Evolutionary conservation across 106 monocot species (phyloP), one percentile per base, ranked within the genome.

Genomic region (Vanilla planifolia): DNA sequence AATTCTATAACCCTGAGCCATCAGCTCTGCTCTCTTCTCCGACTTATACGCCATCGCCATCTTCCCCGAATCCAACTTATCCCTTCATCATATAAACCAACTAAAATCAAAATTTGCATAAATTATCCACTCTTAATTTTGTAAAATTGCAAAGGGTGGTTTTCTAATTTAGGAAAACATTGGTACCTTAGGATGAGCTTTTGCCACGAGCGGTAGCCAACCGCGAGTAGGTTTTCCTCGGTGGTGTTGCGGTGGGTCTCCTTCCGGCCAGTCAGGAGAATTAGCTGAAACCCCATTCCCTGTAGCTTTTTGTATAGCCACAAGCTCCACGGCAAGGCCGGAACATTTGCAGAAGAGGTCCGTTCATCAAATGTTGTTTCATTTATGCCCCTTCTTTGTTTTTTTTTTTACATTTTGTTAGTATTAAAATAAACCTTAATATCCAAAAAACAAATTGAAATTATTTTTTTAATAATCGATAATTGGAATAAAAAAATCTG

Each of bases 291-390:
- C 15, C 68, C 68, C 59, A 68, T 58, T 17, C 47, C 68, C 0
- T 34, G 58, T 5, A 68, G 47, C 68, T 68, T 68, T 33, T 30
- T 68, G 35, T 68, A 68, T 0, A 68, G 68, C 68, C 68, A 68
- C 46, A 68, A 68, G 45, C 68, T 68, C 68, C 68, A 68, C 11
- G 68, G 68, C 44, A 68, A 34, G 2, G 68, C 68, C 4, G 43
- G 13, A 5, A 47, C 43, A 19, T 68, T 68, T 8, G 23, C 30
- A 8, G 23, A 46, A 8, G 23, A 16, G 8, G 43, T 35, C 68
- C 68, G 48, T 17, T 36, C 33, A 6, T 59, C 46, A n/a, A 44
- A 19, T 22, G 13, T 57, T 4, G 59, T 46, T 11, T 47, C 68
- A 25, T 59, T 68, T 1, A 13, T 10, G 3, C 14, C 47, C 3